A percentile compares a stretch with the other conserved stretches of the same genome.
These are phyloP conservation scores for Cerrena zonata DNA, from an alignment of 1,284 basidiomycete genomes.

Conservation along the genomic window DNA sequence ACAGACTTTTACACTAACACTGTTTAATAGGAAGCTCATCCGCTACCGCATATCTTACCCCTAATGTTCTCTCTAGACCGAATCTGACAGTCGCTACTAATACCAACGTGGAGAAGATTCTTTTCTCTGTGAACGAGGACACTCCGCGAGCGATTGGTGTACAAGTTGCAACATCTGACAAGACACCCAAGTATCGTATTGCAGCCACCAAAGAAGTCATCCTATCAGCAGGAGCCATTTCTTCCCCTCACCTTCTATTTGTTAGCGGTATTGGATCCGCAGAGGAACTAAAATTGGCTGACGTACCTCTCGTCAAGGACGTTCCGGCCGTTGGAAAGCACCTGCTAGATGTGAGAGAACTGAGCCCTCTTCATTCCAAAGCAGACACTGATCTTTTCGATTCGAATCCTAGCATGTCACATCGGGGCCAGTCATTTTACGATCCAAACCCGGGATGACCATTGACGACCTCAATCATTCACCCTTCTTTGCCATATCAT, in stretches of 20 bases:
- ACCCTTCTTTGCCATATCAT: conserved; percentile 20
- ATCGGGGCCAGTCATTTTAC: conserved; percentile 23
- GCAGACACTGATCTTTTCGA: not conserved
- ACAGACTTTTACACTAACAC: not conserved
- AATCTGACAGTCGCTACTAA: conserved; percentile 37
- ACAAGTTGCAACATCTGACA: conserved; percentile 21
- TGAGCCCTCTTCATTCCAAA: not conserved
- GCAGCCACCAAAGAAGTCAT: conserved; percentile 34
- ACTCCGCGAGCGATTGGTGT: conserved; percentile 24
- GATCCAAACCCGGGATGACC: conserved; percentile 26
- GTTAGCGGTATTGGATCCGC: conserved; percentile 44
- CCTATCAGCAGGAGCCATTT: conserved; percentile 38
- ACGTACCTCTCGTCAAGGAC: conserved; percentile 33
- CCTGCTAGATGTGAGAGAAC: conserved; percentile 33
- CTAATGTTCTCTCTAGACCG: conserved; percentile 27
- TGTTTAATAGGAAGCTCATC: conserved; percentile 22
- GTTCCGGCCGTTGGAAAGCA: conserved; percentile 42
- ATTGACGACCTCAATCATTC: conserved; percentile 26
- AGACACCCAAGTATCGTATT: conserved; percentile 22
- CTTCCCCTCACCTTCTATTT: conserved; percentile 43
- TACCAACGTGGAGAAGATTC: conserved; percentile 24
- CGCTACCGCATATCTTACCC: conserved; percentile 35
- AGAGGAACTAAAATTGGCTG: conserved; percentile 29
- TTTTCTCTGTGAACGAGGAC: conserved; percentile 16
- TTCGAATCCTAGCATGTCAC: conserved; percentile 22